Percentiles rank a stretch among this genome's conserved stretches.
These are phyloP conservation scores for Tetraselmis chui DNA, from an alignment of 139 green algal species.

Conservation along the genomic window DNA sequence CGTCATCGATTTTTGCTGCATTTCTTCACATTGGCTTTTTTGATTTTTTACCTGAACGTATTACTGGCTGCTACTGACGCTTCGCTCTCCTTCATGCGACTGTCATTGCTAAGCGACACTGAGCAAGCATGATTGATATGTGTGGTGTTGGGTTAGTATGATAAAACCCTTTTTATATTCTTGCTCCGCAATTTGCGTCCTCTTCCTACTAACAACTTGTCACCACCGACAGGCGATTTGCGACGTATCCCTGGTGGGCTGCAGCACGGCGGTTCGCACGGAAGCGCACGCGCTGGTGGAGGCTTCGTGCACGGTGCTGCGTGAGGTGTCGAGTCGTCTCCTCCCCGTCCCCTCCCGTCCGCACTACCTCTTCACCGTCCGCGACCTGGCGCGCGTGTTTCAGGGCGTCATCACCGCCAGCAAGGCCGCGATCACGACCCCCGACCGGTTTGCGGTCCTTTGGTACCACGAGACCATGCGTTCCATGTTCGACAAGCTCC, in stretches of 20 bases:
- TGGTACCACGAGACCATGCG: neutral
- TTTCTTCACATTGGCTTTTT: too few species aligned
- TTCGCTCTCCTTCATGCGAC: too few species aligned
- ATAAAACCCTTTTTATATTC: too few species aligned
- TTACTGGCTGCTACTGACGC: too few species aligned
- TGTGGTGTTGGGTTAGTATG: too few species aligned
- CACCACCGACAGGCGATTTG: neutral
- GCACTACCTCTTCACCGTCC: slow-evolving; percentile 55
- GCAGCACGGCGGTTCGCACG: neutral
- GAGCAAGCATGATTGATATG: too few species aligned
- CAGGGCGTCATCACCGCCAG: slow-evolving; percentile 15
- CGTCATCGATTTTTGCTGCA: too few species aligned
- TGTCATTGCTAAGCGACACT: too few species aligned
- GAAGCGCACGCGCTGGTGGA: neutral
- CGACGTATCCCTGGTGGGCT: neutral
- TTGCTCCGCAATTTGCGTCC: too few species aligned
- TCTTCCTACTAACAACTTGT: too few species aligned
- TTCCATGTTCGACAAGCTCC: neutral
- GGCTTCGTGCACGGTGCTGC: neutral
- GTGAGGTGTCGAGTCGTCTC: slow-evolving; percentile 12
- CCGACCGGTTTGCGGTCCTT: neutral
- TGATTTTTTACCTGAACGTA: too few species aligned
- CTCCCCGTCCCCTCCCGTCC: slow-evolving; percentile 39
- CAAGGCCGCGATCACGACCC: neutral
- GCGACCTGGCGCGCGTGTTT: slow-evolving; percentile 49